Percentiles rank a stretch among this genome's conserved stretches.
Conservation (phyloP, 441 rosid genomes). For the Populus trichocarpa region DNA sequence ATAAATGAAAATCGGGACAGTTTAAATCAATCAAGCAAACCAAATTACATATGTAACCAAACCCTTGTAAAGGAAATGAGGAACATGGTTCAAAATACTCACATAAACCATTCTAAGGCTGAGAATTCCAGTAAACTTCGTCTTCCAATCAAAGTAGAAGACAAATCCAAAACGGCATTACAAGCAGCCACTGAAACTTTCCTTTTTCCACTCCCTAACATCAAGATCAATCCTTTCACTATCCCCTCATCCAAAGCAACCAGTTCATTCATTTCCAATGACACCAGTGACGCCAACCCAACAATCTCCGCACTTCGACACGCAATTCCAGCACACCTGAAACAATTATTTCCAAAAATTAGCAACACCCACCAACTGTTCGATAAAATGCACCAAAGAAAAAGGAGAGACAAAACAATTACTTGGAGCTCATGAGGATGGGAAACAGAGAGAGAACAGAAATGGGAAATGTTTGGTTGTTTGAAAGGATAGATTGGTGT, state of each 20-base stretch:
- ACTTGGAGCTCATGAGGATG: constrained; percentile 40
- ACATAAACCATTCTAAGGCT: constrained; percentile 43
- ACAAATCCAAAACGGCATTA: constrained; percentile 51
- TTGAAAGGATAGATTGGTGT: constrained; percentile 22
- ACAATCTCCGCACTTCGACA: constrained; percentile 37
- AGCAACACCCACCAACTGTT: not conserved
- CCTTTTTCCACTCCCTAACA: constrained; percentile 21
- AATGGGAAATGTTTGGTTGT: constrained; percentile 17
- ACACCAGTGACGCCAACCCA: constrained; percentile 41
- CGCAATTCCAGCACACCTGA: constrained; percentile 31
- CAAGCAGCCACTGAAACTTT: constrained; percentile 40
- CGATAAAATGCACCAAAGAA: not conserved
- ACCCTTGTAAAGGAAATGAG: not conserved
- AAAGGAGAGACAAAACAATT: not conserved
- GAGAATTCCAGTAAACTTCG: constrained; percentile 36
- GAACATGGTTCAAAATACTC: constrained; percentile 23
- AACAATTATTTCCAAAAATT: not conserved
- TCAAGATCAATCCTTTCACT: constrained; percentile 33
- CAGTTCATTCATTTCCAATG: constrained; percentile 38
- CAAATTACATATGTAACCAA: not conserved
- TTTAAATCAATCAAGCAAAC: not conserved
- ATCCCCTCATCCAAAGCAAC: constrained; percentile 39
- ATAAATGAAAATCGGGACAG: not conserved
- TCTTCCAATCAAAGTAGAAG: constrained; percentile 40
- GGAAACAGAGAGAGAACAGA: constrained; percentile 43